A percentile compares a stretch with the other conserved stretches of the same genome.
phyloP scores from a whole-genome alignment of 768 basidiomycete species.

The Rhodotorula toruloides region DNA sequence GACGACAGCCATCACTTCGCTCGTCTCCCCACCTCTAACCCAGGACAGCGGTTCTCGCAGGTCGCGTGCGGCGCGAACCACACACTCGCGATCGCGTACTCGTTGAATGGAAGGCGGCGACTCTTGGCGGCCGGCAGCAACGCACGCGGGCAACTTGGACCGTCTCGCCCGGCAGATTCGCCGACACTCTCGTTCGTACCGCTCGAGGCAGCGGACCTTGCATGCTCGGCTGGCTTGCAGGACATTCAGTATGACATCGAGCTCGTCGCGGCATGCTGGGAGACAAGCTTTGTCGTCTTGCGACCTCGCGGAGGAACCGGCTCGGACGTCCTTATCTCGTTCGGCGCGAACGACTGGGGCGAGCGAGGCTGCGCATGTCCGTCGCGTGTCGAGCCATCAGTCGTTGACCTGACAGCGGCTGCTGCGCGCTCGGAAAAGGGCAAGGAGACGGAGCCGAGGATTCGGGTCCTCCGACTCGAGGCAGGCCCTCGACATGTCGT shows the following conservation, averaged over 20 bases:
- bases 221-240: not conserved
- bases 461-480: slow-evolving; percentile 52
- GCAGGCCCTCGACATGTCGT: slow-evolving; percentile 72
- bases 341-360: slow-evolving; percentile 81
- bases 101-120: not conserved
- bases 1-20: slow-evolving; percentile 27
- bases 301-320: slow-evolving; percentile 23
- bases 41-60: slow-evolving; percentile 42
- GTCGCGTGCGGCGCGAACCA: slow-evolving; percentile 74
- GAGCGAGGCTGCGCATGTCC: slow-evolving; percentile 60
- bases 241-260: slow-evolving; percentile 35
- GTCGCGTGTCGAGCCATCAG: slow-evolving; percentile 16
- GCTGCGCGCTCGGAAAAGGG: slow-evolving; percentile 1
- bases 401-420: not conserved
- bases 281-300: slow-evolving; percentile 71
- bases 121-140: slow-evolving; percentile 76
- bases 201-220: not conserved
- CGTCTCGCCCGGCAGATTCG: too few relatives aligned
- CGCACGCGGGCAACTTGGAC: slow-evolving; percentile 59
- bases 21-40: not conserved
- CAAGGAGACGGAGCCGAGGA: slow-evolving; percentile 24
- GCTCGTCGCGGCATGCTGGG: slow-evolving; percentile 67
- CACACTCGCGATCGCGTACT: slow-evolving; percentile 58
- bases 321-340: slow-evolving; percentile 56
- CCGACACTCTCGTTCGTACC: not conserved